Base-by-base conservation (phyloP, 2,329 filamentous ascomycete species). In the Zymoseptoria crescenta region DNA sequence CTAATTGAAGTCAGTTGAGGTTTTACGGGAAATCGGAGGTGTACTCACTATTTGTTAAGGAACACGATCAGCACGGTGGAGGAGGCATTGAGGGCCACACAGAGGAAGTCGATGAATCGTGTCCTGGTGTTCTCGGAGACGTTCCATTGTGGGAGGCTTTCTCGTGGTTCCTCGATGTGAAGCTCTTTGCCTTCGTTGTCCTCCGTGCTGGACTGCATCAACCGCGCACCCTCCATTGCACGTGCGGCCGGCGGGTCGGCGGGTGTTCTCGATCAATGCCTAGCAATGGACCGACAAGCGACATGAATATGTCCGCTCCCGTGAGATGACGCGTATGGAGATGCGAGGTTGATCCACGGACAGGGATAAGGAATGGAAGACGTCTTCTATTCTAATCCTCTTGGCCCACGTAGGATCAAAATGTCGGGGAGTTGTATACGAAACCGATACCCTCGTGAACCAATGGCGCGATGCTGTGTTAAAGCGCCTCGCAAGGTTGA, bases 31-130 rank as follows among this genome's bases (percentile, higher is more conserved):
- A 16, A 41, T 41, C 4, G 24, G 24, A 41, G 10, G 16, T 45
- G 3, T 13, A 48, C 51, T 9, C 29, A 59, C 57, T 52, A 52
- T 8, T 59, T 59, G 54, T 59, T 59, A 28, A 59, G 55, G 54
- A 59, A 59, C 10, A 59, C 57, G 13, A 56, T 56, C 3, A 49
- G 52, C 5, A 59, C 51, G 5, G 57, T 59, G 10, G 57, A 53
- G 4, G 55, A 29, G 16, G 57, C 52, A 49, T 59, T 59, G 27
- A 59, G 29, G 16, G 57, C 57, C 1, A 59, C 53, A 48, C 57
- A 59, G 8, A 59, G 53, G 6, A 24, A 53, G n/a, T 59, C 57
- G 13, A 59, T 49, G 48, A 48, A 52, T 4, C 53, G 48, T 13
- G 57, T 56, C 20, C 50, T 56, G 13, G 48, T 20, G 29, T 27